Evolutionary conservation across 495 filamentous ascomycete species (phyloP), one percentile per base, ranked within the genome.

Genomic region (Thozetella sp.): DNA sequence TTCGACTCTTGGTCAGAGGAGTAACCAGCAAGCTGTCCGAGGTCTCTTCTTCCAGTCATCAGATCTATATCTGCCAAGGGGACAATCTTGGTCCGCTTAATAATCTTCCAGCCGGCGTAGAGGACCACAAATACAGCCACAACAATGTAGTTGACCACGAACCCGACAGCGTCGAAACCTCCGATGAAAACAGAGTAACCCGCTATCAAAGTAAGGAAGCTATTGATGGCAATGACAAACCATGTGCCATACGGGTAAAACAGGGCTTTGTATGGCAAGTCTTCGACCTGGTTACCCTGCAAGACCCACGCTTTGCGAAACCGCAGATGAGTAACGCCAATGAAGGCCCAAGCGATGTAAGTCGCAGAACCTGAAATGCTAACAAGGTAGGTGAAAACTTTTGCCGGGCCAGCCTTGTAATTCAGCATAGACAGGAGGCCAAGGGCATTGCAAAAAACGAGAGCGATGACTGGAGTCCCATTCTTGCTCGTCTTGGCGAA

Each of bases 221-320:
- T 75, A 56, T 85, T 84, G 59, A 79, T 76, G 55, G 79, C 20
- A 56, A 83, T 73, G 55, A 84, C 77, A 30, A 82, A 73, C 78
- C 80, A 91, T 2, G 86, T 85, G 11, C 79, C 79, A 64, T 81
- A 88, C n/a, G 87, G 87, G 64, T 87, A 85, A 24, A 82, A 73
- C 17, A 80, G 74, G 2, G 83, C 80, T 48, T 81, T 81, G 76
- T 83, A 89, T 23, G 85, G 80, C 2, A 91, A 70, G 2, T 81
- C 80, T 24, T 82, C 75, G 15, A 86, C 74, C 1, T 76, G 77
- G 53, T 81, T 83, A 0, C 80, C 82, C 2, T 76, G 71, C 17
- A 86, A 64, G 1, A 78, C 81, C 15, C 87, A 90, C 0, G 89
- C 90, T 17, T 88, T 69, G 87, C 90, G 0, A 81, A 85, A 53